Conservation (phyloP, 108 stramenopile genomes). For the Cyclostephanos tholiformis region DNA sequence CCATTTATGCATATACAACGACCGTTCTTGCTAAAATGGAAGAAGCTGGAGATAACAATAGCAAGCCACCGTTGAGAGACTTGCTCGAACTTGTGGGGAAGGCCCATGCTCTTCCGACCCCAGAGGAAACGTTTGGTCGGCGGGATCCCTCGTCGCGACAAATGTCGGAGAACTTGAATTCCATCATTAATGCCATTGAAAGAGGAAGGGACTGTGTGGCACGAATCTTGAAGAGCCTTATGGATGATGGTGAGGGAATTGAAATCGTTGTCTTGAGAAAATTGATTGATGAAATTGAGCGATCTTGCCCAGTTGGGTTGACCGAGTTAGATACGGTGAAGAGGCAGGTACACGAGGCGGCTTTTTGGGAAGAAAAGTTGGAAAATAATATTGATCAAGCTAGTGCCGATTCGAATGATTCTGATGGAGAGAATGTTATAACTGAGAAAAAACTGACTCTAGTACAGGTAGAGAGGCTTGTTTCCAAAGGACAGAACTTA, state of each 20-base stretch:
- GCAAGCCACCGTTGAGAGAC: slow-evolving; percentile 33
- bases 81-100: slow-evolving; percentile 43
- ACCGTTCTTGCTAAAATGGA: slow-evolving; percentile 26
- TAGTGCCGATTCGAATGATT: slow-evolving; percentile 53
- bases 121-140: slow-evolving; percentile 47
- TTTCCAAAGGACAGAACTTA: slow-evolving; percentile 43
- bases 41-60: neutral
- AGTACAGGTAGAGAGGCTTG: slow-evolving; percentile 47
- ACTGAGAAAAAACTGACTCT: slow-evolving; percentile 46
- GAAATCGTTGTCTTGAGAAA: slow-evolving; percentile 64
- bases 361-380: slow-evolving; percentile 42
- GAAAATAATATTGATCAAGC: slow-evolving; percentile 38
- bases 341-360: slow-evolving; percentile 34
- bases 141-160: slow-evolving; percentile 43
- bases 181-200: slow-evolving; percentile 47
- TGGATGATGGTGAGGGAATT: slow-evolving; percentile 62
- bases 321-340: slow-evolving; percentile 50
- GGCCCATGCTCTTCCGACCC: slow-evolving; percentile 54
- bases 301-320: slow-evolving; percentile 45
- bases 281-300: slow-evolving; percentile 45
- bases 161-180: slow-evolving; percentile 53
- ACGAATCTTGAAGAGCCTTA: slow-evolving; percentile 31
- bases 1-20: slow-evolving; percentile 33
- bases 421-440: slow-evolving; percentile 37
- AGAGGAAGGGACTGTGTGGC: slow-evolving; percentile 46